phyloP scores from a whole-genome alignment of 1,139 yeast species.

The Lodderomyces margitis region DNA sequence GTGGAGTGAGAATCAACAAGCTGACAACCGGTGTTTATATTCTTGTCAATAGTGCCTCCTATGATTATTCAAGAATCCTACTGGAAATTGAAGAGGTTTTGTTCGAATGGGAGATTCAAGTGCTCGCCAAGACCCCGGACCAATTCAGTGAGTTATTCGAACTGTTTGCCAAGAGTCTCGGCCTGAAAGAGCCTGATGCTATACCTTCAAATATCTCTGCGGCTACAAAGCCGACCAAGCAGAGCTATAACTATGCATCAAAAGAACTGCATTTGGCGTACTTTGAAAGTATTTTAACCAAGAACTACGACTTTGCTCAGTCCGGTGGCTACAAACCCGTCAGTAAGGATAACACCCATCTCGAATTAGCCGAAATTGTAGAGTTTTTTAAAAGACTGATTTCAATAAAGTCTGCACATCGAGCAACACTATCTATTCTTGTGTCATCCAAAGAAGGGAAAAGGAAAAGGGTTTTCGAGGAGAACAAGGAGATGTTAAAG shows the following conservation, averaged over 20 bases:
- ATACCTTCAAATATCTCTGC: slow-evolving; percentile 2
- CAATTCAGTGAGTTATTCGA: slow-evolving; percentile 35
- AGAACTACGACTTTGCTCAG: slow-evolving; percentile 18
- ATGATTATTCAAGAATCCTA: slow-evolving; percentile 30
- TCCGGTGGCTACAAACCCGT: background rate
- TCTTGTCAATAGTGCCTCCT: slow-evolving; percentile 40
- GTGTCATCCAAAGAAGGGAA: slow-evolving; percentile 11
- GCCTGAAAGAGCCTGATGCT: slow-evolving; percentile 22
- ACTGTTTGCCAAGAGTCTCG: slow-evolving; percentile 30
- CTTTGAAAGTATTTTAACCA: slow-evolving; percentile 5
- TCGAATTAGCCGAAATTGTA: slow-evolving; percentile 22
- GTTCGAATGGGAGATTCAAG: slow-evolving; percentile 29
- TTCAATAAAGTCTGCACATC: slow-evolving; percentile 32
- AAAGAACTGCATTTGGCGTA: background rate
- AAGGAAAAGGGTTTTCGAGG: slow-evolving; percentile 5
- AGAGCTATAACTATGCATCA: slow-evolving; percentile 1
- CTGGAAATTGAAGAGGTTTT: slow-evolving; percentile 47
- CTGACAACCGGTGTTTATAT: slow-evolving; percentile 56
- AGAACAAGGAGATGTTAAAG: slow-evolving; percentile 7
- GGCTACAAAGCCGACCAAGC: slow-evolving; percentile 1
- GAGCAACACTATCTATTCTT: slow-evolving; percentile 25
- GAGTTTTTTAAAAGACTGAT: slow-evolving; percentile 31
- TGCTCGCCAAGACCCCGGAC: slow-evolving; percentile 22
- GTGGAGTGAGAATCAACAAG: slow-evolving; percentile 52
- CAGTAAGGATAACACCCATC: background rate